A percentile compares a stretch with the other conserved stretches of the same genome.
These are phyloP conservation scores for Juglanconis oblonga DNA, from an alignment of 2,329 filamentous ascomycete genomes.

Conservation along the genomic window DNA sequence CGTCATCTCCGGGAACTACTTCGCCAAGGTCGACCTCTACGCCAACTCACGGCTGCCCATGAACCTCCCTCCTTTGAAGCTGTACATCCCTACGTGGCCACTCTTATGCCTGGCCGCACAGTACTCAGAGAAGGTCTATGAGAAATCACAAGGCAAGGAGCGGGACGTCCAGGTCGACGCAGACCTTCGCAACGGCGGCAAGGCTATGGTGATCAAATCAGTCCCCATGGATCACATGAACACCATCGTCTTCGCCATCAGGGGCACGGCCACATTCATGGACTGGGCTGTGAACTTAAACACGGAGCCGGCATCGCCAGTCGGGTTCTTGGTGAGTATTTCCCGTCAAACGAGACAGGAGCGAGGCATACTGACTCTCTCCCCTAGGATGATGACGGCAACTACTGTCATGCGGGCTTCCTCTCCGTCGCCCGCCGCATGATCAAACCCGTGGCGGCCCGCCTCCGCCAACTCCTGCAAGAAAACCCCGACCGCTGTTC, in stretches of 20 bases:
- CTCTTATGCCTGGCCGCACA: conserved; percentile 75
- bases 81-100: conserved; percentile 75
- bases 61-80: conserved; percentile 62
- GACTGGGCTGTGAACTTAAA: conserved; percentile 87
- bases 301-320: conserved; percentile 62
- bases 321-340: conserved; percentile 58
- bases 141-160: conserved; percentile 59
- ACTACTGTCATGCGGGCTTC: conserved; percentile 79
- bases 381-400: conserved; percentile 64
- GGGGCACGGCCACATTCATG: conserved; percentile 75
- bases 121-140: conserved; percentile 74
- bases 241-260: conserved; percentile 79
- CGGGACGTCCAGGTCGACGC: conserved; percentile 67
- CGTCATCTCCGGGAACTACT: conserved; percentile 53
- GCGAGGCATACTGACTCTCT: conserved; percentile 5
- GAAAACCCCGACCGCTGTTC: conserved; percentile 66
- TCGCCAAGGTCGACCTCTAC: conserved; percentile 76
- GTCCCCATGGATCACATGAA: conserved; percentile 74
- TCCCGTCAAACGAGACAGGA: neutral
- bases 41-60: conserved; percentile 71
- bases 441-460: conserved; percentile 68
- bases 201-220: conserved; percentile 82
- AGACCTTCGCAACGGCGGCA: conserved; percentile 71
- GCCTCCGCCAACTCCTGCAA: conserved; percentile 65
- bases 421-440: conserved; percentile 72